Conservation (phyloP, 345 rosid species). For the Atalantia buxifolia region DNA sequence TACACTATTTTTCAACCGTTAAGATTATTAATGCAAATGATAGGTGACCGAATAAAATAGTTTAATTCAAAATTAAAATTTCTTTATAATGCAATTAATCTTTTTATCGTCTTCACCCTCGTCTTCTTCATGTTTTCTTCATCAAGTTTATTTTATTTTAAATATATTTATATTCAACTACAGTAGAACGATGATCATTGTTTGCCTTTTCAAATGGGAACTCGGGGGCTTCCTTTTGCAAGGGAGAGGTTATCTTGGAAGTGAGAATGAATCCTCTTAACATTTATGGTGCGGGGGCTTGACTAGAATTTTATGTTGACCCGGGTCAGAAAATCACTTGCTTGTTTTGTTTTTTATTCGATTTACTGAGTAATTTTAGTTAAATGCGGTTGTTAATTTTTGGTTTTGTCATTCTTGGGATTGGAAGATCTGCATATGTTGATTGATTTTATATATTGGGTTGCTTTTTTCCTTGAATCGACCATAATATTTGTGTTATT, state of each 20-base stretch:
- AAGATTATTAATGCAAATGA: too few relatives aligned
- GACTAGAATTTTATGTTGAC: conserved; percentile 12
- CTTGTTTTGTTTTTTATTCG: background rate
- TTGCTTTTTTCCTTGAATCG: background rate
- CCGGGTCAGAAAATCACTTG: background rate
- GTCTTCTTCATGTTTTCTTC: too few relatives aligned
- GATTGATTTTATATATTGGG: conserved; percentile 5
- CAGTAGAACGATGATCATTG: too few relatives aligned
- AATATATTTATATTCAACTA: too few relatives aligned
- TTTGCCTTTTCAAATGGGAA: conserved; percentile 25
- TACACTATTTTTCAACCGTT: too few relatives aligned
- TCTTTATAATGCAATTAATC: too few relatives aligned
- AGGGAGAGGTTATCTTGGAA: background rate
- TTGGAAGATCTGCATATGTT: conserved; percentile 13
- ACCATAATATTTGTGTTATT: background rate
- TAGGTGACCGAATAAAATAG: too few relatives aligned
- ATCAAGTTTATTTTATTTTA: too few relatives aligned
- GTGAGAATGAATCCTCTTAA: conserved; percentile 6
- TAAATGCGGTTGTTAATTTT: background rate
- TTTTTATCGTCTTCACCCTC: too few relatives aligned
- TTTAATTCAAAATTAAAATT: too few relatives aligned
- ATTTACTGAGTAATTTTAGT: background rate
- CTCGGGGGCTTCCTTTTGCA: background rate
- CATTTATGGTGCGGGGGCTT: conserved; percentile 10
- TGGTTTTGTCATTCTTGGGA: background rate